Base-by-base conservation (phyloP, 805 yeast genomes). In the Candida coleopterorum region DNA sequence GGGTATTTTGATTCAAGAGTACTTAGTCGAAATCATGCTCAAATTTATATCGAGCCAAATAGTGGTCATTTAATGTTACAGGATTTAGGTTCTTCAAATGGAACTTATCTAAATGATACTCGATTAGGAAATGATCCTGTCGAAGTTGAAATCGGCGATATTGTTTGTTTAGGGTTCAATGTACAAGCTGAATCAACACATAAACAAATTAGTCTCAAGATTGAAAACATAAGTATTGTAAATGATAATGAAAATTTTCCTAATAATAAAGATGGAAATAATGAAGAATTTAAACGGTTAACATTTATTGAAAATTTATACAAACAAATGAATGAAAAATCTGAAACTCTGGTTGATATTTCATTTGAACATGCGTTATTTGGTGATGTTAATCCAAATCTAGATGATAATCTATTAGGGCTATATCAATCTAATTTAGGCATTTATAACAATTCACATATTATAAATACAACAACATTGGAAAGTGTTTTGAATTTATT, bases 1-100 rank as follows among this genome's bases (percentile, higher is more conserved):
- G 98, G 97, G 0, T 89, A 75, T 56, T 93, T 93, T 53, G 97
- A 93, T 60, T 86, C 96, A 9, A 69, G 97, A 20, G 97, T 94
- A 9, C 72, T 93, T 31, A 81, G 94, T 14, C 69, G 99, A 46
- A 93, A 85, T 52, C 99, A 93, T 61, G 99, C 99, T 0, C 90
- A 85, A 50, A 63, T 93, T 44, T 85, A 76, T 65, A 76, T 88
- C 25, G 93, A 85, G 47, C 68, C 76, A 12, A 57, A 57, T 18
- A 60, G 65, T 4, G 88, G 89, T 4, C 73, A 72, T 41, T 70
- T 94, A 15, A 86, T 72, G 70, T 72, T 93, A 18, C 77, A 81
- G 46, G 99, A 93, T 62, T 72, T 88, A 52, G 87, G 88, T 39
- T 83, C 95, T 2, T 84, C 96, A 17, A 93, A 93, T 59, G 99